Evolutionary conservation across 768 basidiomycete genomes (phyloP).

Genomic region (Cystofilobasidium bisporidii): DNA sequence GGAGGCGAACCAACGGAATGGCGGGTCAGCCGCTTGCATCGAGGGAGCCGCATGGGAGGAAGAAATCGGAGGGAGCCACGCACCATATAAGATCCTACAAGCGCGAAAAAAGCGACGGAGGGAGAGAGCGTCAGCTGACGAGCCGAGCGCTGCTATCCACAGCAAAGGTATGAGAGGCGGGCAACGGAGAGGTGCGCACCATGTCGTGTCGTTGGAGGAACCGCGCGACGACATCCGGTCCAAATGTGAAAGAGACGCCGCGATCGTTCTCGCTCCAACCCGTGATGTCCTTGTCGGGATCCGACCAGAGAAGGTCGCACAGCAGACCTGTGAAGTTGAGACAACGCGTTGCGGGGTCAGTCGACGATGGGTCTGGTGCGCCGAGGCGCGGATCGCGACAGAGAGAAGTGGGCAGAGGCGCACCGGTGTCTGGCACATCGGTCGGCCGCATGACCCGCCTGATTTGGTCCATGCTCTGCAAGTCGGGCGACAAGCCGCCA

Average conservation of each 20-base stretch:
- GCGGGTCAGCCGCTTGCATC: too few species aligned
- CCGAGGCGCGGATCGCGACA: not conserved
- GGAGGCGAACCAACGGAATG: not conserved
- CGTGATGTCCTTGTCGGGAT: constrained; percentile 98
- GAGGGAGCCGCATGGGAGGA: too few species aligned
- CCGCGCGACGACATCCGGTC: constrained; percentile 92
- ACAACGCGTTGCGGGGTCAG: not conserved
- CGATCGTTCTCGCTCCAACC: constrained; percentile 99
- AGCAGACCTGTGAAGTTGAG: constrained; percentile 57
- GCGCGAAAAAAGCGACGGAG: not conserved
- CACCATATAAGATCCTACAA: constrained; percentile 2
- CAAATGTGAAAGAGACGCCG: constrained; percentile 97
- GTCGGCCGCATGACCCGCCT: constrained; percentile 97
- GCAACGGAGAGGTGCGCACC: too few species aligned
- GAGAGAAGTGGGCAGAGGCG: constrained; percentile 32
- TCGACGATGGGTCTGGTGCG: constrained; percentile 3
- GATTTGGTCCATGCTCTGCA: constrained; percentile 99
- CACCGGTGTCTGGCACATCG: constrained; percentile 96
- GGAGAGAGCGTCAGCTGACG: too few species aligned
- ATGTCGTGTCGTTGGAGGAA: constrained; percentile 99
- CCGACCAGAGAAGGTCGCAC: constrained; percentile 95
- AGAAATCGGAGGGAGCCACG: not conserved
- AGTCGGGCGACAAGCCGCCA: constrained; percentile 53
- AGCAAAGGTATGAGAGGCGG: too few species aligned
- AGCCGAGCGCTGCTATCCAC: too few species aligned